Conservation (phyloP, 345 rosid genomes). For the Combretum micranthum region DNA sequence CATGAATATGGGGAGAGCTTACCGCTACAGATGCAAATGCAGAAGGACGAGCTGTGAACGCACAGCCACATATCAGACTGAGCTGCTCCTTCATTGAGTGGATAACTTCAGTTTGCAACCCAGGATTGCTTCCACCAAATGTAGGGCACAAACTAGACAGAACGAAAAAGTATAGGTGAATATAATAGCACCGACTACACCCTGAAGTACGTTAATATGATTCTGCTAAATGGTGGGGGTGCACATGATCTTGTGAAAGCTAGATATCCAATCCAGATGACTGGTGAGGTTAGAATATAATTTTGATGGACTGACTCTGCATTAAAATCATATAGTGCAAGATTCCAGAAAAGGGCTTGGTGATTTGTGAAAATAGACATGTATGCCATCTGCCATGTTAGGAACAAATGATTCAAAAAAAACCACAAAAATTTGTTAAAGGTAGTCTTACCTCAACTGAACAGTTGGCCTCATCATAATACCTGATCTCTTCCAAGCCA, state of each 20-base stretch:
- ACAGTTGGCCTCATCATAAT: conserved; percentile 77
- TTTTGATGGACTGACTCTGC: no score
- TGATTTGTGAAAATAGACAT: no score
- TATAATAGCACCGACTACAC: no score
- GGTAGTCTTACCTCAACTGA: conserved; percentile 57
- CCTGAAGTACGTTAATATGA: no score
- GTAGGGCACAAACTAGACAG: conserved; percentile 64
- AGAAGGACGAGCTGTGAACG: conserved; percentile 57
- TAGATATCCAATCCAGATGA: no score
- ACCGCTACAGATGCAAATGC: conserved; percentile 75
- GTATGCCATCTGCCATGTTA: no score
- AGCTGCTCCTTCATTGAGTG: conserved; percentile 76
- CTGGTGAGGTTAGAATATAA: no score
- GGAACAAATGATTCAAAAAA: neutral
- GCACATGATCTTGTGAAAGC: no score
- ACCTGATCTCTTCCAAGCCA: conserved; percentile 95
- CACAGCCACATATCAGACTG: conserved; percentile 72
- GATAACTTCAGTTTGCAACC: conserved; percentile 61
- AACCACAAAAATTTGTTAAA: neutral
- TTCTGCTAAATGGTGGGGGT: no score
- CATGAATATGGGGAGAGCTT: conserved; percentile 20
- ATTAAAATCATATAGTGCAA: no score
- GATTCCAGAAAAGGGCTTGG: no score
- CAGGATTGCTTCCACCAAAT: conserved; percentile 90
- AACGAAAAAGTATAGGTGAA: neutral